Evolutionary conservation across 2,329 filamentous ascomycete species (phyloP).

Genomic region (Scorias spongiosa): DNA sequence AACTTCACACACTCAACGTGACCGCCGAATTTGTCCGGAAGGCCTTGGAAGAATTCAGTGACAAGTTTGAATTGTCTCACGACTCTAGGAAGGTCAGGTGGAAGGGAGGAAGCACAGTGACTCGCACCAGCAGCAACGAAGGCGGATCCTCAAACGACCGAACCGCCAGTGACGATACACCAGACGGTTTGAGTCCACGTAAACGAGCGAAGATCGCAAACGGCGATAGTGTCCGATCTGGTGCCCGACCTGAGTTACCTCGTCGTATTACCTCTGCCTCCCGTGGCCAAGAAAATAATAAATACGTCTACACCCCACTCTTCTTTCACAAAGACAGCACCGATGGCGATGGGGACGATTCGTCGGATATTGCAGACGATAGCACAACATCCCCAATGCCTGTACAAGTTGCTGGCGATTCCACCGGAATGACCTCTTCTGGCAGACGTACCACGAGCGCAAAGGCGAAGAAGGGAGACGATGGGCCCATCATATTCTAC

Average conservation of each 20-base stretch:
- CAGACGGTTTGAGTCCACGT: slow-evolving; percentile 11
- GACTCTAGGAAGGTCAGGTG: slow-evolving; percentile 70
- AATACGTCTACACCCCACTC: slow-evolving; percentile 31
- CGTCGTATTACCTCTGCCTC: slow-evolving; percentile 1
- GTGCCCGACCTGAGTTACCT: not conserved
- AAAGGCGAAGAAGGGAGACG: slow-evolving; percentile 39
- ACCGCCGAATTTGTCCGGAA: slow-evolving; percentile 62
- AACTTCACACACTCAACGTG: slow-evolving; percentile 73
- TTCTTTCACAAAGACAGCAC: slow-evolving; percentile 31
- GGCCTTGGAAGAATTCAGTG: slow-evolving; percentile 54
- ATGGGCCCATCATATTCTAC: slow-evolving; percentile 73
- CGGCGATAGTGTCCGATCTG: slow-evolving; percentile 3
- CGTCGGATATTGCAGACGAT: slow-evolving; percentile 18
- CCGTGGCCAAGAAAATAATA: slow-evolving; percentile 11
- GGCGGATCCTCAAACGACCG: slow-evolving; percentile 10
- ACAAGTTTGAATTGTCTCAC: slow-evolving; percentile 59
- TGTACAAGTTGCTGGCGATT: slow-evolving; percentile 17
- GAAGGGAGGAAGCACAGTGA: slow-evolving; percentile 53
- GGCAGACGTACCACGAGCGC: slow-evolving; percentile 27
- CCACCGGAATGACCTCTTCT: slow-evolving; percentile 31
- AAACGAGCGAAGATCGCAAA: slow-evolving; percentile 16
- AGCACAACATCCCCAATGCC: slow-evolving; percentile 18
- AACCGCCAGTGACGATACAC: slow-evolving; percentile 5
- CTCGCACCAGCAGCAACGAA: slow-evolving; percentile 48
- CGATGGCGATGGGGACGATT: slow-evolving; percentile 24